Conservation (phyloP, 2,329 filamentous ascomycete species). For the Canariomyces notabilis region DNA sequence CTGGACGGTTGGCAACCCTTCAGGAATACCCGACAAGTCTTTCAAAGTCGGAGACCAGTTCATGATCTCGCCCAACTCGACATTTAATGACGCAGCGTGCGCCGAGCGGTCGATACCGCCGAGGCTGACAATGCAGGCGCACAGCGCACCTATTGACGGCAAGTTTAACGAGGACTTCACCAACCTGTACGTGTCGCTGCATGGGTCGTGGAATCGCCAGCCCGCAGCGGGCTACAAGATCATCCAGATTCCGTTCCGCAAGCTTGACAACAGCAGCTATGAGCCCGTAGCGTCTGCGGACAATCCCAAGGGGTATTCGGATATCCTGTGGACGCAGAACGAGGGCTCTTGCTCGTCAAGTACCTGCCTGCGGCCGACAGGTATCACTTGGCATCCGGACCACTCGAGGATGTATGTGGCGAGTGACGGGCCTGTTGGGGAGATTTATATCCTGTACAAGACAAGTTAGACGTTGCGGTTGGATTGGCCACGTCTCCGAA, state of each 20-base stretch:
- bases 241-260: constrained; percentile 32
- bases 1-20: constrained; percentile 21
- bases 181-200: constrained; percentile 55
- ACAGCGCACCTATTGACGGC: constrained; percentile 58
- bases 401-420: constrained; percentile 12
- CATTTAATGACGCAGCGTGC: constrained; percentile 29
- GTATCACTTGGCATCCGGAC: constrained; percentile 11
- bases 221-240: constrained; percentile 36
- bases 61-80: constrained; percentile 28
- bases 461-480: neutral
- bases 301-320: constrained; percentile 28
- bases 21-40: constrained; percentile 28
- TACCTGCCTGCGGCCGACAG: constrained; percentile 7
- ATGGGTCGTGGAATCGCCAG: constrained; percentile 51
- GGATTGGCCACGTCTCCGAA: too few species aligned
- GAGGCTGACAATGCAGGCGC: constrained; percentile 50
- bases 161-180: constrained; percentile 49
- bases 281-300: constrained; percentile 31
- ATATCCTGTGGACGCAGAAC: constrained; percentile 32
- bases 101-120: constrained; percentile 29
- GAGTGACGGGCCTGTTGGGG: constrained; percentile 11
- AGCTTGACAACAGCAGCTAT: constrained; percentile 24
- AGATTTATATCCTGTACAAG: constrained; percentile 14
- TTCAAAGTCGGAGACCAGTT: constrained; percentile 31
- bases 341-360: constrained; percentile 25